These are phyloP conservation scores for Ceratocystis ficicola DNA, from an alignment of 2,329 filamentous ascomycete genomes.

Conservation along the genomic window DNA sequence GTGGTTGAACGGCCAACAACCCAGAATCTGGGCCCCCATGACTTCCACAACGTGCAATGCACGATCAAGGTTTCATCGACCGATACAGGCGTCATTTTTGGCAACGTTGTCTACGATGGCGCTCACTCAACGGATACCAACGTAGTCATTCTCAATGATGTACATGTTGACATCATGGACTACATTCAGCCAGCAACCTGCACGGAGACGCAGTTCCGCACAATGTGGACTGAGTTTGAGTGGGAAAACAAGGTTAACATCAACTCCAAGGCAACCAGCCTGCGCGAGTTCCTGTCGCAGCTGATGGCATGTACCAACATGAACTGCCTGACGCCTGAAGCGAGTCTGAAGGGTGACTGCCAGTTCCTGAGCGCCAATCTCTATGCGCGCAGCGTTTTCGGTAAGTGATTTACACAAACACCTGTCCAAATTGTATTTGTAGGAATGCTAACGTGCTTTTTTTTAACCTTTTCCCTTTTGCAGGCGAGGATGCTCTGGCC, in stretches of 20 bases:
- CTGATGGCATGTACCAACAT: conserved; percentile 98
- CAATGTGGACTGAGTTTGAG: conserved; percentile 99
- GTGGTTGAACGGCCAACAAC: conserved; percentile 94
- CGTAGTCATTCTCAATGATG: conserved; percentile 93
- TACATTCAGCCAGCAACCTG: conserved; percentile 97
- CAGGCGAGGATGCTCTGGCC: conserved; percentile 94
- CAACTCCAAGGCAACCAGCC: conserved; percentile 86
- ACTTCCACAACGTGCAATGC: conserved; percentile 96
- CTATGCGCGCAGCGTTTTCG: conserved; percentile 93
- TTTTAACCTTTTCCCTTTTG: conserved; percentile 10
- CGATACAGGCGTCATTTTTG: conserved; percentile 96
- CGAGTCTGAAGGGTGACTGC: conserved; percentile 91
- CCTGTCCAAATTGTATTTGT: no score
- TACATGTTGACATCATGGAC: conserved; percentile 99
- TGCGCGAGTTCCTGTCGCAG: conserved; percentile 84
- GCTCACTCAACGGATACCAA: conserved; percentile 85
- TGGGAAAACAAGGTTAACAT: conserved; percentile 99
- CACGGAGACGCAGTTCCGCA: conserved; percentile 95
- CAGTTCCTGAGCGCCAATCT: conserved; percentile 96
- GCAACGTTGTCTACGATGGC: conserved; percentile 95
- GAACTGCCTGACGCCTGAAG: conserved; percentile 93
- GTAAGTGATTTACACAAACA: conserved; percentile 46
- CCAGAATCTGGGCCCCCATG: conserved; percentile 86
- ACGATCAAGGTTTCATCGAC: conserved; percentile 98
- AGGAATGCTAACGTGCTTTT: not conserved